Evolutionary conservation across 192 early-diverging fungal species (phyloP), one percentile per base, ranked within the genome.

Genomic region (Dispira simplex): DNA sequence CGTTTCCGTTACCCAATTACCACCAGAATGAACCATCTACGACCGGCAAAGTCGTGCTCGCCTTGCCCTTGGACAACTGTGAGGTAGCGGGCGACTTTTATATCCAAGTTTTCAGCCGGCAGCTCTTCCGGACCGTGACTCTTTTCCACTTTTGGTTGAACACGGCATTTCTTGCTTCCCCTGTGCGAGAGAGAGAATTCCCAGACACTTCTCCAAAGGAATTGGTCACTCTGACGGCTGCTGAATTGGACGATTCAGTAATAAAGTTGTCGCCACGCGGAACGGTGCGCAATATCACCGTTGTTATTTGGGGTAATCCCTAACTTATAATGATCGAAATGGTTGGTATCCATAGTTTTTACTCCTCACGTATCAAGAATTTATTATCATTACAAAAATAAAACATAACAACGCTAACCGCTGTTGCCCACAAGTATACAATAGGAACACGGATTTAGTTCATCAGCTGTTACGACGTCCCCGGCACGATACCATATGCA

Each of bases 91-190:
- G 59, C 44, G 59, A 62, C 44, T 21, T 62, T 39, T 45, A 45
- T 10, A 45, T 62, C 16, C 43, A 62, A 45, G 16, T 39, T 39
- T 39, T 6, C 32, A 39, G 32, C 32, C 32, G 32, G 32, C 32
- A 39, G 32, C 32, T 1, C 1, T 39, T 39, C 32, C 32, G 32
- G 6, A 39, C 32, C 32, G 32, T 39, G 6, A 6, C 32, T 6
- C 32, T 39, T 39, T 79, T 72, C 62, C 73, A 73, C 48, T 77
- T 77, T 49, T 70, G 69, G 70, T 66, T 78, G 44, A 79, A 81
- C n/a, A 75, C 79, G 12, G 66, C 65, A 3, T 78, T 62, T 25
- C 18, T 62, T 25, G 11, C 59, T 11, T 43, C 44, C 43, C 44
- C 59, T 8, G 51, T 39, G 32, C 32, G 6, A 6, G 32, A 39